Evolutionary conservation across 805 yeast genomes (phyloP).

Genomic region (Yamadazyma paraphyllophila): DNA sequence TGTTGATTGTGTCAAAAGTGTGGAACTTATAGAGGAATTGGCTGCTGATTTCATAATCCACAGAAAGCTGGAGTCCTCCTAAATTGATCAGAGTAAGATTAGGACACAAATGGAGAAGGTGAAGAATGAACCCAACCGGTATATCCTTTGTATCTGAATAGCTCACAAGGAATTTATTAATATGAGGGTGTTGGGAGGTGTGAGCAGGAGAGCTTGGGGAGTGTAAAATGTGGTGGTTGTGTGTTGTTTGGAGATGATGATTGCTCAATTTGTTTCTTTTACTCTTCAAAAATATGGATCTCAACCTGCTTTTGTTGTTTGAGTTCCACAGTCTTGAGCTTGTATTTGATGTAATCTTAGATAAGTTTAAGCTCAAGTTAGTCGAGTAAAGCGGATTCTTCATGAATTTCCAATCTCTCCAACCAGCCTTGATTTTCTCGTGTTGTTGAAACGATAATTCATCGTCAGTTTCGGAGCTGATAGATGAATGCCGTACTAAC

Average conservation of each 20-base stretch:
- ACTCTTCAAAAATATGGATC: conserved; percentile 6
- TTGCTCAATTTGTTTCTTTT: conserved; percentile 10
- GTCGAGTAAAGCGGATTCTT: conserved; percentile 61
- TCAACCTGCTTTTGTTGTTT: conserved; percentile 8
- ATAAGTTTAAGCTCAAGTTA: conserved; percentile 17
- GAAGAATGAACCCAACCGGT: conserved; percentile 75
- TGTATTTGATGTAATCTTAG: conserved; percentile 16
- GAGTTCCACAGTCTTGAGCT: conserved; percentile 12
- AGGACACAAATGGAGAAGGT: conserved; percentile 64
- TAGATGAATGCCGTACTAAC: conserved; percentile 3
- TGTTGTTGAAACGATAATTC: conserved; percentile 6
- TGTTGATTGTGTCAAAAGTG: conserved; percentile 37
- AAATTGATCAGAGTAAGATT: conserved; percentile 56
- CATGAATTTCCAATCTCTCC: conserved; percentile 90
- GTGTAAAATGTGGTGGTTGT: not conserved
- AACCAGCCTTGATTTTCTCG: conserved; percentile 60
- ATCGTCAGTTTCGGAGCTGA: conserved; percentile 2
- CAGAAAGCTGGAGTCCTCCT: conserved; percentile 59
- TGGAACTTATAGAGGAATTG: conserved; percentile 35
- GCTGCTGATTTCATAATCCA: conserved; percentile 58
- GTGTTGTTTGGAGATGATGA: not conserved
- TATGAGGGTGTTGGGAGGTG: conserved; percentile 50
- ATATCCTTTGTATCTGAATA: conserved; percentile 70
- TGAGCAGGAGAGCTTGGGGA: not conserved
- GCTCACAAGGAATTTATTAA: conserved; percentile 58